A percentile compares a stretch with the other conserved stretches of the same genome.
These are phyloP conservation scores for Hericium coralloides DNA, from an alignment of 768 basidiomycete species.

Conservation along the genomic window DNA sequence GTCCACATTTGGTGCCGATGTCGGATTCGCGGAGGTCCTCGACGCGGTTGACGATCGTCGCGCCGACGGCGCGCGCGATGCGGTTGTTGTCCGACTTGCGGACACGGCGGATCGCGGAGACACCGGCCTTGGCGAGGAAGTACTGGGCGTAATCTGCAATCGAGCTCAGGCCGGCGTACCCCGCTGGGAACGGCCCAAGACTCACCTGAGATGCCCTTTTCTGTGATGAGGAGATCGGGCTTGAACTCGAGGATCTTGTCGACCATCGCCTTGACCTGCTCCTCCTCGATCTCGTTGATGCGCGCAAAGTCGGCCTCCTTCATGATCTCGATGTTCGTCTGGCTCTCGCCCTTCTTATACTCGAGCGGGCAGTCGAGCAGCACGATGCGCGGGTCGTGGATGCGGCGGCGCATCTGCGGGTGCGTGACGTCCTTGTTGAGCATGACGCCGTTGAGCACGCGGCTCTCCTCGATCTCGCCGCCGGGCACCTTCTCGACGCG, in stretches of 20 bases:
- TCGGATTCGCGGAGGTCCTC: conserved; percentile 92
- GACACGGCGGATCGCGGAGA: conserved; percentile 93
- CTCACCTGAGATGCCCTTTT: conserved; percentile 95
- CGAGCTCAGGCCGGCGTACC: neutral
- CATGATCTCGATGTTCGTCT: conserved; percentile 97
- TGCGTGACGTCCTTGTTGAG: conserved; percentile 99
- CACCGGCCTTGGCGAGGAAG: conserved; percentile 75
- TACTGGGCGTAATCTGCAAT: conserved; percentile 83
- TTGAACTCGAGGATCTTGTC: conserved; percentile 85
- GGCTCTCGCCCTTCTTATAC: conserved; percentile 98
- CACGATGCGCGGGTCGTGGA: conserved; percentile 82
- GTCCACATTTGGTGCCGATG: conserved; percentile 86
- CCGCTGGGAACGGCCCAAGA: conserved; percentile 5
- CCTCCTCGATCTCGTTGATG: conserved; percentile 92
- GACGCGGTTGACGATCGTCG: conserved; percentile 92
- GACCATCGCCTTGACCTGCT: conserved; percentile 86
- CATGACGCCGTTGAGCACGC: conserved; percentile 87
- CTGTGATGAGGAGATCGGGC: conserved; percentile 91
- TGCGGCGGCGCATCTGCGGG: conserved; percentile 90
- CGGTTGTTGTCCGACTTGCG: conserved; percentile 99
- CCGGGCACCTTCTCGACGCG: conserved; percentile 97
- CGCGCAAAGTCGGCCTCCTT: conserved; percentile 91
- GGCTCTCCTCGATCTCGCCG: conserved; percentile 91
- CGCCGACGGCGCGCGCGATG: conserved; percentile 90
- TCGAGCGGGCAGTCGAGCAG: conserved; percentile 92